A percentile compares a stretch with the other conserved stretches of the same genome.
Evolutionary conservation across 1,284 basidiomycete species (phyloP).

Genomic region (Porogramme epimiltina): DNA sequence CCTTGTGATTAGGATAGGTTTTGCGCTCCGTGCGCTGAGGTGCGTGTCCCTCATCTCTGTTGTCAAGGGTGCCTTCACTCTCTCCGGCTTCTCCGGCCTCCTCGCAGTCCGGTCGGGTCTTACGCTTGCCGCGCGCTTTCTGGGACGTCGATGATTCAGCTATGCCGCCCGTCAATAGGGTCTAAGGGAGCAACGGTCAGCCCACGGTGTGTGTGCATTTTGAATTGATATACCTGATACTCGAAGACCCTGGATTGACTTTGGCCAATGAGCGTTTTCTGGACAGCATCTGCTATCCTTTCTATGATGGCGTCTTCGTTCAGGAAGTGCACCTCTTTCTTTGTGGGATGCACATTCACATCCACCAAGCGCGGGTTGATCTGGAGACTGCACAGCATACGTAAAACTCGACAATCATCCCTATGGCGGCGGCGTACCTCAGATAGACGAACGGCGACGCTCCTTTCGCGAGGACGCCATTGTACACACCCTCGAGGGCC

Average conservation of each 20-base stretch:
- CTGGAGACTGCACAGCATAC: slow-evolving; percentile 53
- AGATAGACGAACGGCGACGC: slow-evolving; percentile 91
- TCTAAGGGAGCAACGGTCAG: slow-evolving; percentile 39
- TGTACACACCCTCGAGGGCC: slow-evolving; percentile 88
- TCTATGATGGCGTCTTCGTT: slow-evolving; percentile 91
- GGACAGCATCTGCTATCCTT: slow-evolving; percentile 74
- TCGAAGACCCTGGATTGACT: slow-evolving; percentile 76
- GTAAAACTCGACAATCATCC: not conserved
- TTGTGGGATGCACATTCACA: slow-evolving; percentile 98
- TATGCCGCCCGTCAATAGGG: slow-evolving; percentile 59
- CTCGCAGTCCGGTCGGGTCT: slow-evolving; percentile 37
- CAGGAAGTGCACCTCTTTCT: slow-evolving; percentile 94
- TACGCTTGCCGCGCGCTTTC: slow-evolving; percentile 48
- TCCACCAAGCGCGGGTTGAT: slow-evolving; percentile 91
- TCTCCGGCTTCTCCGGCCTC: slow-evolving; percentile 24
- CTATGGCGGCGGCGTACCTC: slow-evolving; percentile 51
- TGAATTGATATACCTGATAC: slow-evolving; percentile 66
- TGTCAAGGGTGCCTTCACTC: not conserved
- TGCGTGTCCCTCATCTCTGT: not conserved
- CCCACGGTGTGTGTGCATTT: not conserved
- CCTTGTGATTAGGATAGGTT: slow-evolving; percentile 84
- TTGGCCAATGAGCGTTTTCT: slow-evolving; percentile 66
- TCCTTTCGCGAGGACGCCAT: slow-evolving; percentile 88
- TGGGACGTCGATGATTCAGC: slow-evolving; percentile 39
- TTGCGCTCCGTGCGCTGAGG: slow-evolving; percentile 32